A percentile compares a stretch with the other conserved stretches of the same genome.
These are phyloP conservation scores for Hypholoma sublateritium DNA, from an alignment of 768 basidiomycete genomes.

Conservation along the genomic window DNA sequence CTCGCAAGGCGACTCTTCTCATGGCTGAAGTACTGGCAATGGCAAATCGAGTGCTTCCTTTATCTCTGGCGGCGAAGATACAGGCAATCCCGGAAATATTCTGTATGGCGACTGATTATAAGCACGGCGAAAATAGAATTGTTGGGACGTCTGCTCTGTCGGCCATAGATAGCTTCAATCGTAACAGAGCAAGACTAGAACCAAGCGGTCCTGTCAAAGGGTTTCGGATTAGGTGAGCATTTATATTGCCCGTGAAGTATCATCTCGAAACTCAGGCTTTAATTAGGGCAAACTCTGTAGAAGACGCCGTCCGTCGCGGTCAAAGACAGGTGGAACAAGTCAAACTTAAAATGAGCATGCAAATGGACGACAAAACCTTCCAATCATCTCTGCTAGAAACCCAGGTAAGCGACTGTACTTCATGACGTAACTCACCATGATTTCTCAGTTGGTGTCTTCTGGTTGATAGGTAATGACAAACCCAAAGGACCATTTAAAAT, in stretches of 20 bases:
- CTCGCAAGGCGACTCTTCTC: slow-evolving; percentile 86
- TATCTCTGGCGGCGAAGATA: slow-evolving; percentile 77
- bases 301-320: slow-evolving; percentile 83
- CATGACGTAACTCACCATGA: neutral
- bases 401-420: slow-evolving; percentile 49
- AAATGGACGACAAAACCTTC: slow-evolving; percentile 95
- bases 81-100: slow-evolving; percentile 90
- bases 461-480: slow-evolving; percentile 67
- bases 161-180: slow-evolving; percentile 89
- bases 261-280: neutral
- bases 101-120: slow-evolving; percentile 77
- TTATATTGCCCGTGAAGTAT: neutral
- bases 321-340: slow-evolving; percentile 90
- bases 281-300: slow-evolving; percentile 71
- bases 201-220: slow-evolving; percentile 49
- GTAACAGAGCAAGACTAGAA: slow-evolving; percentile 77
- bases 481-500: slow-evolving; percentile 83
- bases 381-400: slow-evolving; percentile 83
- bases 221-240: slow-evolving; percentile 61
- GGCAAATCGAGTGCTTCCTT: slow-evolving; percentile 83
- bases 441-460: neutral
- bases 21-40: slow-evolving; percentile 90
- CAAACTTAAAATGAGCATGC: slow-evolving; percentile 86
- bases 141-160: slow-evolving; percentile 83
- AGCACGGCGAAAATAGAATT: slow-evolving; percentile 74